Percentiles rank a stretch among this genome's conserved stretches.
These are phyloP conservation scores for Fagus crenata DNA, from an alignment of 306 rosid genomes.

Conservation along the genomic window DNA sequence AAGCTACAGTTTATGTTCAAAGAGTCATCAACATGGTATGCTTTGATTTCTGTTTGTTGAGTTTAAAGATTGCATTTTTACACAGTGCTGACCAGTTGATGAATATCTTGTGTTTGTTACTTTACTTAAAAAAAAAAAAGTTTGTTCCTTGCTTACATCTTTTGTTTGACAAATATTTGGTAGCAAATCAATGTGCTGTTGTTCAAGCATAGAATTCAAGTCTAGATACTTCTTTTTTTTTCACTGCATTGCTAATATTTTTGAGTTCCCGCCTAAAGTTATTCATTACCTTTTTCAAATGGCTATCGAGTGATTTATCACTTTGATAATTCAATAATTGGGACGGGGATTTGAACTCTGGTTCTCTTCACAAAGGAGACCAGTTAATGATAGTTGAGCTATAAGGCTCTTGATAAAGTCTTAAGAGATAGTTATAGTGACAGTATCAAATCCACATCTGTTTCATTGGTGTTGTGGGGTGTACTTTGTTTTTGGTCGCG, in stretches of 20 bases:
- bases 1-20: background rate
- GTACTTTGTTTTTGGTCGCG: background rate
- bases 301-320: background rate
- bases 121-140: background rate
- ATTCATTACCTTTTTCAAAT: background rate
- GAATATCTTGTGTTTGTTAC: background rate
- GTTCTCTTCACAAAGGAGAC: too few relatives aligned
- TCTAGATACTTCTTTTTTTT: background rate
- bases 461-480: background rate
- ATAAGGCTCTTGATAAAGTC: background rate
- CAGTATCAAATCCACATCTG: too few relatives aligned
- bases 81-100: background rate
- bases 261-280: background rate
- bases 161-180: background rate
- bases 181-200: background rate
- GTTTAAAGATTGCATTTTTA: slow-evolving; percentile 22
- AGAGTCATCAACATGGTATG: background rate
- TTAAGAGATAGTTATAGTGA: background rate
- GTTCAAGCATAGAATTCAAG: background rate
- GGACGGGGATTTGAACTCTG: too few relatives aligned
- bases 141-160: slow-evolving; percentile 1
- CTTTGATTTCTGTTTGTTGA: background rate
- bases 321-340: background rate
- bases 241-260: background rate
- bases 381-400: too few relatives aligned